These are phyloP conservation scores for Brettanomyces sp. DNA, from an alignment of 805 yeast species.

Conservation along the genomic window DNA sequence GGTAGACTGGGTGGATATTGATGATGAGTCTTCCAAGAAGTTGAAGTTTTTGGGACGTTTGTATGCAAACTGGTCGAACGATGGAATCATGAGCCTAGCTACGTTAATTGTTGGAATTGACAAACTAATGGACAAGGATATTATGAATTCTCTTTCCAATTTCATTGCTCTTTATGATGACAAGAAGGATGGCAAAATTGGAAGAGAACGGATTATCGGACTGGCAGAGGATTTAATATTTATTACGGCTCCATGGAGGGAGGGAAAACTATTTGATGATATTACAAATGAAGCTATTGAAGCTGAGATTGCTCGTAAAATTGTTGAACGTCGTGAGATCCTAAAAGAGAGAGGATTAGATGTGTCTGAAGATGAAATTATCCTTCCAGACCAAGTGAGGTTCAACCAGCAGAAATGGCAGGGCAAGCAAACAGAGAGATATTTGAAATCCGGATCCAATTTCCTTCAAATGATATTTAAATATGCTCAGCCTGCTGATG, in stretches of 20 bases:
- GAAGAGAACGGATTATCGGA: conserved; percentile 69
- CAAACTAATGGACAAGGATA: conserved; percentile 56
- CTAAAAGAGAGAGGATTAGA: conserved; percentile 24
- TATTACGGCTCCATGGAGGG: conserved; percentile 80
- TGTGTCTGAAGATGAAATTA: conserved; percentile 28
- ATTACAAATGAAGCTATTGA: conserved; percentile 58
- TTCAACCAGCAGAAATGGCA: conserved; percentile 57
- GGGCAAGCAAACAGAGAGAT: conserved; percentile 64
- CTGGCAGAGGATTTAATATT: conserved; percentile 81
- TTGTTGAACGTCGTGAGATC: conserved; percentile 32
- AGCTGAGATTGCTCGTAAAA: conserved; percentile 55
- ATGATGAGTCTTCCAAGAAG: conserved; percentile 22
- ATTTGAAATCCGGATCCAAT: conserved; percentile 76
- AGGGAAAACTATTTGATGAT: conserved; percentile 54
- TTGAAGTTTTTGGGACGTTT: conserved; percentile 50
- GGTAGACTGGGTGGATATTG: conserved; percentile 61
- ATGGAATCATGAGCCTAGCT: conserved; percentile 52
- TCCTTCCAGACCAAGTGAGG: conserved; percentile 48
- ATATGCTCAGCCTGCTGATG: conserved; percentile 68
- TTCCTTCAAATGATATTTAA: conserved; percentile 85
- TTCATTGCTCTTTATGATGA: conserved; percentile 71
- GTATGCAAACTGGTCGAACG: conserved; percentile 61
- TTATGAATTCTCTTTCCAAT: conserved; percentile 69
- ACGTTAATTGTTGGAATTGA: conserved; percentile 71
- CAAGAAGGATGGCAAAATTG: conserved; percentile 49